A percentile compares a stretch with the other conserved stretches of the same genome.
Conservation (phyloP, 192 early-diverging fungal genomes). For the Funneliformis geosporum region DNA sequence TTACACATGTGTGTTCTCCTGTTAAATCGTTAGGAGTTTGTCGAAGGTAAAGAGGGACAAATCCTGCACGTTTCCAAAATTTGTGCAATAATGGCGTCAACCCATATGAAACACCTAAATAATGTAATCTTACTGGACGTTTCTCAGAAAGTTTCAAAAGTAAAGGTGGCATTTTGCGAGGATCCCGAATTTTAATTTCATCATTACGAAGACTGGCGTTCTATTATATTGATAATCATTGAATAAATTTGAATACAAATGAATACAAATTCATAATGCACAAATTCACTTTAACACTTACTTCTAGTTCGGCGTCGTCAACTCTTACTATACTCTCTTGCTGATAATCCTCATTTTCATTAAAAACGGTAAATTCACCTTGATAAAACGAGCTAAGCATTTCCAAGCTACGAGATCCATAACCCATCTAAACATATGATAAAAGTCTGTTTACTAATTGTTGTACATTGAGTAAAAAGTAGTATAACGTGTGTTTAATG, state of each 20-base stretch:
- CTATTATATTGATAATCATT: not conserved
- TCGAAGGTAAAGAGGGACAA: slow-evolving; percentile 91
- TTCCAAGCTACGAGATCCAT: slow-evolving; percentile 87
- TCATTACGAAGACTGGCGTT: slow-evolving; percentile 67
- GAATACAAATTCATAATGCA: slow-evolving; percentile 33
- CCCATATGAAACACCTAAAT: slow-evolving; percentile 95
- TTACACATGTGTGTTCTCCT: slow-evolving; percentile 97
- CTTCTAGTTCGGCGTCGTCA: slow-evolving; percentile 57
- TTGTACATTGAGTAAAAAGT: not conserved
- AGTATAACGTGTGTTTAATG: not conserved
- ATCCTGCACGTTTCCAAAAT: slow-evolving; percentile 95
- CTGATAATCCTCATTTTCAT: slow-evolving; percentile 59
- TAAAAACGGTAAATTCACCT: slow-evolving; percentile 73
- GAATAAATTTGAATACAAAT: not conserved
- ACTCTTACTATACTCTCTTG: slow-evolving; percentile 51
- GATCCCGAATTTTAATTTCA: slow-evolving; percentile 80
- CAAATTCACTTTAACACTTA: slow-evolving; percentile 1
- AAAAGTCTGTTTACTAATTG: not conserved
- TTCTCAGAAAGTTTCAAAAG: slow-evolving; percentile 86
- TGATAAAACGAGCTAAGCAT: slow-evolving; percentile 86
- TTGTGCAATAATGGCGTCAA: slow-evolving; percentile 86
- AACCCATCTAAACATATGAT: slow-evolving; percentile 74
- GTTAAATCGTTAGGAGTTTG: slow-evolving; percentile 97
- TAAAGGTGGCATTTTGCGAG: slow-evolving; percentile 89
- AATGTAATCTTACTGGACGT: slow-evolving; percentile 77